Evolutionary conservation across 805 yeast species (phyloP), one percentile per base, ranked within the genome.

Genomic region (Ogataea siamensis): DNA sequence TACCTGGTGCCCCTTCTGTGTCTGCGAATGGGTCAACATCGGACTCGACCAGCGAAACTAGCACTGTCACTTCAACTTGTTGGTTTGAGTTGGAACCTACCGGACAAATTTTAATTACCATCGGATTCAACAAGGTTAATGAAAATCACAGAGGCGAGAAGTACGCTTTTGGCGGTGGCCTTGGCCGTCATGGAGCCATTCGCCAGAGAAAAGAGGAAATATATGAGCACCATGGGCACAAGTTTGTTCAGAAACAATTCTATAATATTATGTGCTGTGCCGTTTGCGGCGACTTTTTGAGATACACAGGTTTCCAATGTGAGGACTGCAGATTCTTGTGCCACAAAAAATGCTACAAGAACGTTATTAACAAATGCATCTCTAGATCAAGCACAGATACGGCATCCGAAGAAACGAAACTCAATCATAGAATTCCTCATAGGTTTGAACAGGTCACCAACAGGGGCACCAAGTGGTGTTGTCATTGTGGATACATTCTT

Each of bases 381-480:
- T 83, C 89, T 2, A 83, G 80, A 54, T 76, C 88, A 3, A 78
- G 84, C 42, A 72, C 79, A 4, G 88, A 82, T 44, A 62, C 70
- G 29, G 86, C 80, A 55, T 71, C 78, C 2, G 88, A 83, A 56
- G 91, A 82, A 50, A 76, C 85, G 15, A 81, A 86, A 61, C 75
- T 93, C 60, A 93, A 93, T 55, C 98, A 93, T 62, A 84, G 95
- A 49, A 93, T 93, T 51, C 99, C 99, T 23, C 99, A 93, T 60
- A 78, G 96, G 59, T 91, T 91, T 60, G 96, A 86, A 50, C 89
- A 91, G n/a, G 77, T 80, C 18, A 75, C 93, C 12, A 93, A 93
- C 57, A 81, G 88, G 64, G 94, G 96, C 53, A 94, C 99, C 2
- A 89, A 91, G 58, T 93, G 99, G 99, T 93, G 99, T 66, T 93